A percentile compares a stretch with the other conserved stretches of the same genome.
phyloP scores from a whole-genome alignment of 129 eudicot species.

The Flaveria ramosissima region DNA sequence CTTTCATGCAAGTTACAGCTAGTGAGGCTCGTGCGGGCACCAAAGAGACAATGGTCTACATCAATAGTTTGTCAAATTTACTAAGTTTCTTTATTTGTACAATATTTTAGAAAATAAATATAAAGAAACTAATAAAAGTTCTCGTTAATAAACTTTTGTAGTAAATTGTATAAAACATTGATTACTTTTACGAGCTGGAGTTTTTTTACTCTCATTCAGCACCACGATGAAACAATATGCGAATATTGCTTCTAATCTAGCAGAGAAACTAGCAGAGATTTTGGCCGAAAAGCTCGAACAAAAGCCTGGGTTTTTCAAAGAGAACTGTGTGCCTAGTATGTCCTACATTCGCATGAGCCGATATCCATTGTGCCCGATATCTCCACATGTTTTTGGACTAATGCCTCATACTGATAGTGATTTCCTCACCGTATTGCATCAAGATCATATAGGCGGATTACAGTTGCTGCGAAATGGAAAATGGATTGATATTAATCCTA shows the following conservation, averaged over 20 bases:
- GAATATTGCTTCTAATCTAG: constrained; percentile 46
- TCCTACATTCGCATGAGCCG: constrained; percentile 79
- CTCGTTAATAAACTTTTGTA: not conserved
- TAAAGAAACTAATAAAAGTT: not conserved
- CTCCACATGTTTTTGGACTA: constrained; percentile 54
- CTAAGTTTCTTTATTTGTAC: not conserved
- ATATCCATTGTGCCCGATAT: constrained; percentile 72
- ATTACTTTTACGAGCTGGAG: too few relatives aligned
- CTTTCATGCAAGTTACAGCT: too few relatives aligned
- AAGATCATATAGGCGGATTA: constrained; percentile 84
- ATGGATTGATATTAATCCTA: constrained; percentile 81
- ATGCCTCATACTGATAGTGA: constrained; percentile 90
- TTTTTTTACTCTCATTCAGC: constrained; percentile 30
- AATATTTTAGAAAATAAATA: not conserved
- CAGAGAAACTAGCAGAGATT: constrained; percentile 61
- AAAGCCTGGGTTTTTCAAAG: constrained; percentile 39
- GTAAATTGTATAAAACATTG: too few relatives aligned
- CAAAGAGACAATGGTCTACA: not conserved
- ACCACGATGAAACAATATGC: constrained; percentile 62
- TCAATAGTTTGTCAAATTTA: not conserved
- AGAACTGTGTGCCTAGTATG: constrained; percentile 57
- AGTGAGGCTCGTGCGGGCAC: not conserved
- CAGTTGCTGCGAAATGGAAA: constrained; percentile 74
- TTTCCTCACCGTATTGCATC: constrained; percentile 78
- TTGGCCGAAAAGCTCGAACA: constrained; percentile 62